Conservation (phyloP, 768 basidiomycete species). For the Royoungia palumana region DNA sequence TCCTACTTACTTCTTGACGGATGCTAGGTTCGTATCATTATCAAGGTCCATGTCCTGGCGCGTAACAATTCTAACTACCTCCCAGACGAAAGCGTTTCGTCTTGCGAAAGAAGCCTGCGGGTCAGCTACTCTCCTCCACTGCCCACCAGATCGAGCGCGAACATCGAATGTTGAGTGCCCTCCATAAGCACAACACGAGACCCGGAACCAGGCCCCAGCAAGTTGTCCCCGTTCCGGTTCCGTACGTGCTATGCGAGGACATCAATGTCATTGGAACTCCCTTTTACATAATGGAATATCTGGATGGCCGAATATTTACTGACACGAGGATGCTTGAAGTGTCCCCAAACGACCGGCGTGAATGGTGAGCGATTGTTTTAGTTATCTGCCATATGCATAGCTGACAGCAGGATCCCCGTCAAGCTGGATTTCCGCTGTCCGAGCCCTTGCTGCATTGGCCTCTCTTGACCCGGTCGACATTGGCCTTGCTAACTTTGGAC, state of each 20-base stretch:
- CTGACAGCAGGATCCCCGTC: background rate
- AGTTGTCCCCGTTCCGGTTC: slow-evolving; percentile 80
- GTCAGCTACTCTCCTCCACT: slow-evolving; percentile 80
- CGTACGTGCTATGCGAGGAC: slow-evolving; percentile 82
- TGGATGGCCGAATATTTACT: slow-evolving; percentile 92
- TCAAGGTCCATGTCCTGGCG: background rate
- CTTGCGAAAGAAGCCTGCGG: slow-evolving; percentile 89
- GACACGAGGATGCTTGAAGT: slow-evolving; percentile 76
- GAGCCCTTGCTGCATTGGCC: slow-evolving; percentile 64
- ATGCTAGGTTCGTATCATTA: slow-evolving; percentile 55
- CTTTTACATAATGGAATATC: slow-evolving; percentile 96
- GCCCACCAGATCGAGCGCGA: slow-evolving; percentile 97
- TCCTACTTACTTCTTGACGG: slow-evolving; percentile 92
- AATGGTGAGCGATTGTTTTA: slow-evolving; percentile 52
- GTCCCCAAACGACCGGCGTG: slow-evolving; percentile 53
- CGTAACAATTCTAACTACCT: background rate
- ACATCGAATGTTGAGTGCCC: slow-evolving; percentile 72
- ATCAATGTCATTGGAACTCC: slow-evolving; percentile 74
- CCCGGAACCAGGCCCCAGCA: slow-evolving; percentile 46
- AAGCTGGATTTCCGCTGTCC: slow-evolving; percentile 79
- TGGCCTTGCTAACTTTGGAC: slow-evolving; percentile 70
- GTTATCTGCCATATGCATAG: background rate
- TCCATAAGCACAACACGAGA: slow-evolving; percentile 68
- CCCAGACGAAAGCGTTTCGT: slow-evolving; percentile 64
- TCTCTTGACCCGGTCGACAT: slow-evolving; percentile 60